Evolutionary conservation across 2,329 filamentous ascomycete species (phyloP).

Genomic region (Aspergillus novofumigatus): DNA sequence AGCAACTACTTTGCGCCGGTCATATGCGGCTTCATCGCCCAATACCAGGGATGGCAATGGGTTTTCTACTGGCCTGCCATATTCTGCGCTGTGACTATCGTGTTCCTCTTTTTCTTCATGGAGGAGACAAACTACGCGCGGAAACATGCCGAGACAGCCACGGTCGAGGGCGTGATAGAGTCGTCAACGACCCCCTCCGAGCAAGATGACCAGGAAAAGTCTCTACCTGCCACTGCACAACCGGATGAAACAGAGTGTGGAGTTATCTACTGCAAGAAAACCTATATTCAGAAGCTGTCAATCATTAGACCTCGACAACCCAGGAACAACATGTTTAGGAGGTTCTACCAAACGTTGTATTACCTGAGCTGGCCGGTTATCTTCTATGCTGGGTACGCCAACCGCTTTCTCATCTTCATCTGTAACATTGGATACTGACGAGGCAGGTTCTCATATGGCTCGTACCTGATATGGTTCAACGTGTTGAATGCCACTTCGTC

Average conservation of each 20-base stretch:
- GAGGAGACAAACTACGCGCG: conserved; percentile 53
- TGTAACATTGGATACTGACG: conserved; percentile 2
- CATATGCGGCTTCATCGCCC: conserved; percentile 45
- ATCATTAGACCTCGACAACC: conserved; percentile 24
- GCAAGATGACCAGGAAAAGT: conserved; percentile 19
- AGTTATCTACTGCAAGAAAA: conserved; percentile 25
- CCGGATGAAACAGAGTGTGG: conserved; percentile 13
- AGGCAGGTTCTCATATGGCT: conserved; percentile 35
- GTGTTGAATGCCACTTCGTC: conserved; percentile 39
- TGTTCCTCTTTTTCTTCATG: conserved; percentile 52
- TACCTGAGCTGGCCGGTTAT: conserved; percentile 37
- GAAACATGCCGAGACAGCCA: conserved; percentile 10
- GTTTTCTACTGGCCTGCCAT: conserved; percentile 51
- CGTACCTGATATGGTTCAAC: conserved; percentile 39
- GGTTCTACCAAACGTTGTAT: conserved; percentile 30
- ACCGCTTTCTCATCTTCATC: neutral
- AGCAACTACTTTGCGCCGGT: conserved; percentile 45
- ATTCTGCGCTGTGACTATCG: conserved; percentile 42
- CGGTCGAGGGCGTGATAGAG: neutral
- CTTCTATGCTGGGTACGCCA: conserved; percentile 33
- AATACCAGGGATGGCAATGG: conserved; percentile 47
- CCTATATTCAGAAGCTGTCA: conserved; percentile 31
- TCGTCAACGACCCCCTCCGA: conserved; percentile 9
- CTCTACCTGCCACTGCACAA: neutral
- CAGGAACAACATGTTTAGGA: conserved; percentile 31